A percentile compares a stretch with the other conserved stretches of the same genome.
Conservation (phyloP, 257 asterid species). For the Lycium barbarum region DNA sequence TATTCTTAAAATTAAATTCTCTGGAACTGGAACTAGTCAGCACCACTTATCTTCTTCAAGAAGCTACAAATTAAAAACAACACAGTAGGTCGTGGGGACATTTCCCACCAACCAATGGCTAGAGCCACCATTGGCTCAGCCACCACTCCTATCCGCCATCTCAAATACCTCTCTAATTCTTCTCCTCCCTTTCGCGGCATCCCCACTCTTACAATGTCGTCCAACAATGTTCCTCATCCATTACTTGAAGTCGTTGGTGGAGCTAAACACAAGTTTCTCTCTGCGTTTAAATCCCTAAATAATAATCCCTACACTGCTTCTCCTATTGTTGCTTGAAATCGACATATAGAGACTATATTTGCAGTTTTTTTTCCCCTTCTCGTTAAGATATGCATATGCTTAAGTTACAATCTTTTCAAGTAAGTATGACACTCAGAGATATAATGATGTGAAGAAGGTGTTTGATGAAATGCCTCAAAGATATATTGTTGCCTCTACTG, state of each 20-base stretch:
- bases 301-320: conserved; percentile 64
- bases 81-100: background rate
- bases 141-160: conserved; percentile 40
- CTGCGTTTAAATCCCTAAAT: conserved; percentile 59
- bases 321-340: conserved; percentile 67
- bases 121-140: conserved; percentile 19
- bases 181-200: conserved; percentile 36
- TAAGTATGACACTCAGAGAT: no score
- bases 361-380: conserved; percentile 80
- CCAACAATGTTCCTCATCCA: conserved; percentile 52
- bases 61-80: no score
- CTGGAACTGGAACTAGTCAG: background rate
- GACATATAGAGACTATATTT: conserved; percentile 86
- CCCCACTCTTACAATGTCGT: conserved; percentile 31
- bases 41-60: conserved; percentile 26
- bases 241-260: conserved; percentile 86
- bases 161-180: conserved; percentile 36
- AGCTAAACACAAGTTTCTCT: conserved; percentile 63
- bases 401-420: no score
- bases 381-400: no score
- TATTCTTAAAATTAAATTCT: no score
- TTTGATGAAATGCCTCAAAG: no score
- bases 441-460: no score
- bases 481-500: no score
- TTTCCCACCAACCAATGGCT: conserved; percentile 50